phyloP scores from a whole-genome alignment of 192 early-diverging fungal genomes.

The Irineochytrium annulatum region DNA sequence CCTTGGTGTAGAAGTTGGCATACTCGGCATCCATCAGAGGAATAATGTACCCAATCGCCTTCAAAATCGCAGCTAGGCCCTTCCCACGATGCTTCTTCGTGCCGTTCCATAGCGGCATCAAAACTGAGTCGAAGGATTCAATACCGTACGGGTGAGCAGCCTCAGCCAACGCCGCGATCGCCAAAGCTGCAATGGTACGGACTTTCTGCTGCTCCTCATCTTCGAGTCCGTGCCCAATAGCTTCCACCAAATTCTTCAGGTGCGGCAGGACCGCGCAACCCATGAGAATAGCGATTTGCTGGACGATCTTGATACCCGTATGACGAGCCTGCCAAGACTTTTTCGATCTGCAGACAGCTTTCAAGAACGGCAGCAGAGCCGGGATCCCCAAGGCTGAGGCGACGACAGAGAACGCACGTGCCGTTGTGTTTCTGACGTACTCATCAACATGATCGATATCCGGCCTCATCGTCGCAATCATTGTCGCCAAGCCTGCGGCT shows the following conservation, averaged over 20 bases:
- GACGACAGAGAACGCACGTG: constrained; percentile 95
- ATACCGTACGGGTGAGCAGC: constrained; percentile 98
- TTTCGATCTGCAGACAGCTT: constrained; percentile 89
- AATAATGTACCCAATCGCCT: constrained; percentile 98
- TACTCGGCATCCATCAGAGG: constrained; percentile 96
- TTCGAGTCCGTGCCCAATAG: constrained; percentile 83
- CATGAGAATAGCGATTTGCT: constrained; percentile 93
- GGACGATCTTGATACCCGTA: constrained; percentile 95
- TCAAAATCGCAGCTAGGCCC: constrained; percentile 93
- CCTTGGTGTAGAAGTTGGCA: constrained; percentile 89
- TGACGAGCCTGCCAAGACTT: constrained; percentile 99
- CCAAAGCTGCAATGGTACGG: constrained; percentile 89
- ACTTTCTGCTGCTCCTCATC: constrained; percentile 95
- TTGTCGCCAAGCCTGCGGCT: constrained; percentile 93
- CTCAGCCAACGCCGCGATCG: constrained; percentile 92
- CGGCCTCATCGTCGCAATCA: constrained; percentile 99
- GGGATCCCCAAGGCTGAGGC: constrained; percentile 93
- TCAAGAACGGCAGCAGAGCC: constrained; percentile 88
- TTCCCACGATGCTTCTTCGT: constrained; percentile 94
- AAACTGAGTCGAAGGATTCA: constrained; percentile 89
- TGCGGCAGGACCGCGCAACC: constrained; percentile 95
- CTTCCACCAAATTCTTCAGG: constrained; percentile 85
- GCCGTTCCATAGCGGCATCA: constrained; percentile 88
- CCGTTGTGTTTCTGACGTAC: constrained; percentile 97
- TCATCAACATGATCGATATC: constrained; percentile 98